phyloP scores from a whole-genome alignment of 2,329 filamentous ascomycete species.

The Nothophaeocryptopus gaeumannii region DNA sequence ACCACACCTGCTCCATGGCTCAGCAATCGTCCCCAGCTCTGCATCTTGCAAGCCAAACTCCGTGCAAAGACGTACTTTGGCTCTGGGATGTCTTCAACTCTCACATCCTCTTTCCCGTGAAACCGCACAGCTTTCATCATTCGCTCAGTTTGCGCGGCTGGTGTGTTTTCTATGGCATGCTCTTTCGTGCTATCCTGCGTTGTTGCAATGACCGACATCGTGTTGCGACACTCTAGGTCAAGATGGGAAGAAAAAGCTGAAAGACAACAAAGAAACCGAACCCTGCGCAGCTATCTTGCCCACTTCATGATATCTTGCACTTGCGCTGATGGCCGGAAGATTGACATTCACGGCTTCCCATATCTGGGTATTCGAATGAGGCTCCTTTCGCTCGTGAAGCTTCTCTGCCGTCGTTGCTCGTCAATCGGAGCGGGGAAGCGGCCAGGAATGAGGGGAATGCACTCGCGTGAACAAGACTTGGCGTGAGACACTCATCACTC shows the following conservation, averaged over 20 bases:
- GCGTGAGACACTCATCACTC: no score
- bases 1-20: constrained; percentile 21
- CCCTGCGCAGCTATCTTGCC: neutral
- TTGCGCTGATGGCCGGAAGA: neutral
- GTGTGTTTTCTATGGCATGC: constrained; percentile 12
- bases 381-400: no score
- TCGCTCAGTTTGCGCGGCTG: constrained; percentile 6
- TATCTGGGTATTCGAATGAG: neutral
- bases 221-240: neutral
- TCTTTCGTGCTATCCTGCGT: constrained; percentile 13
- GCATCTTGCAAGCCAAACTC: no score
- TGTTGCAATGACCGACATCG: constrained; percentile 9
- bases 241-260: neutral
- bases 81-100: constrained; percentile 35
- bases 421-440: no score
- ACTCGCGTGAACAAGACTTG: no score
- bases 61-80: constrained; percentile 15
- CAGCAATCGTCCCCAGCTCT: no score
- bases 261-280: neutral
- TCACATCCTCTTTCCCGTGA: constrained; percentile 37
- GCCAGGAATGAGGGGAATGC: no score
- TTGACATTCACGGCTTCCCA: constrained; percentile 5
- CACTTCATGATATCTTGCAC: no score
- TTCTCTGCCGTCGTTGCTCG: no score
- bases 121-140: constrained; percentile 40